Evolutionary conservation across 2,329 filamentous ascomycete species (phyloP).

Genomic region (Neophaeococcomyces aloes): DNA sequence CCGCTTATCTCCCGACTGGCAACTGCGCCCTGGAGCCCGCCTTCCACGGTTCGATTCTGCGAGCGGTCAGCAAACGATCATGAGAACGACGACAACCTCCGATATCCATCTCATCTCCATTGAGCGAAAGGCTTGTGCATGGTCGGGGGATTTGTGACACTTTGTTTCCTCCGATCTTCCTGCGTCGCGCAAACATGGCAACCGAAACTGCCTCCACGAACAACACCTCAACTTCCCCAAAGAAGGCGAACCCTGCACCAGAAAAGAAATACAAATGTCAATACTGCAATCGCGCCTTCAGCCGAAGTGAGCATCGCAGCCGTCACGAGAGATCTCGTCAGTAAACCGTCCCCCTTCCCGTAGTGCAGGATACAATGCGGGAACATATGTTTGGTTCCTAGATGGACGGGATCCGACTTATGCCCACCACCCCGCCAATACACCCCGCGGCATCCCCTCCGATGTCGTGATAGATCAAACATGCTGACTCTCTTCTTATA

Average conservation of each 20-base stretch:
- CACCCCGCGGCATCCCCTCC: background rate
- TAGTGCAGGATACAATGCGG: background rate
- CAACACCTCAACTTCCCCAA: constrained; percentile 47
- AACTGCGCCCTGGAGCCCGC: background rate
- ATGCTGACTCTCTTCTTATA: constrained; percentile 1
- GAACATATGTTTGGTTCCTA: background rate
- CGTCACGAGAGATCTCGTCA: constrained; percentile 96
- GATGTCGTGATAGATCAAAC: no score
- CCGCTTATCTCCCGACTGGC: background rate
- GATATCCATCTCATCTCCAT: constrained; percentile 18
- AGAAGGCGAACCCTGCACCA: constrained; percentile 66
- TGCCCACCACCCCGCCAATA: background rate
- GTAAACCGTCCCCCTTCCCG: constrained; percentile 35
- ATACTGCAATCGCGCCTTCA: constrained; percentile 96
- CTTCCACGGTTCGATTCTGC: constrained; percentile 32
- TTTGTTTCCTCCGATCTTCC: constrained; percentile 9
- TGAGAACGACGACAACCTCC: constrained; percentile 12
- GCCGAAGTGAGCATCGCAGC: constrained; percentile 91
- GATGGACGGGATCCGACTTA: background rate
- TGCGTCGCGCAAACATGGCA: constrained; percentile 14
- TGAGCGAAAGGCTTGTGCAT: constrained; percentile 22
- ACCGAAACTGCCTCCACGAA: constrained; percentile 22
- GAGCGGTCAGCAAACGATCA: background rate
- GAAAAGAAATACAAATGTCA: constrained; percentile 99
- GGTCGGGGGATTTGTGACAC: constrained; percentile 19